phyloP scores from a whole-genome alignment of 495 filamentous ascomycete species.

The Sordaria brevicollis region DNA sequence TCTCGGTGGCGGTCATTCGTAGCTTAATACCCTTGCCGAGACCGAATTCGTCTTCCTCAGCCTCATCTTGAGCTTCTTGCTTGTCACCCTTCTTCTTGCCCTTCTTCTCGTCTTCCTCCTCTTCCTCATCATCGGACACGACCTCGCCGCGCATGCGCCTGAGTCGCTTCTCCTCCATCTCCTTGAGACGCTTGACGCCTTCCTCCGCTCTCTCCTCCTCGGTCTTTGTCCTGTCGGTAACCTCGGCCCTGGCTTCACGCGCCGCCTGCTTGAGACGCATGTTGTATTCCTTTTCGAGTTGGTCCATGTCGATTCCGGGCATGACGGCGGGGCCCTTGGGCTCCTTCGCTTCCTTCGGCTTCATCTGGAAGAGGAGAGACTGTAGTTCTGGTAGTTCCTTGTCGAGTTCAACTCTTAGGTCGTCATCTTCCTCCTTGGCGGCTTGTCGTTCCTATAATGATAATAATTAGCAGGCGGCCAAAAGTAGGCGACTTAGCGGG shows the following conservation, averaged over 20 bases:
- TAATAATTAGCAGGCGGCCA: not conserved
- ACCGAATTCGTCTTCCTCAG: constrained; percentile 43
- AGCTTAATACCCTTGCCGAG: constrained; percentile 44
- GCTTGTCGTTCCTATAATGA: constrained; percentile 51
- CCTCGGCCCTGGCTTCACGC: constrained; percentile 69
- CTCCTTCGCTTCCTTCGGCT: constrained; percentile 34
- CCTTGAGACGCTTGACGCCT: constrained; percentile 61
- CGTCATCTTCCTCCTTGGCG: constrained; percentile 87
- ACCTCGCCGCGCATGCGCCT: constrained; percentile 64
- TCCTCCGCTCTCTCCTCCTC: constrained; percentile 75
- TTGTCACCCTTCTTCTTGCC: constrained; percentile 27
- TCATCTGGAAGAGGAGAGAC: constrained; percentile 46
- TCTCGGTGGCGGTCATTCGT: constrained; percentile 33
- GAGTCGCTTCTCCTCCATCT: constrained; percentile 66
- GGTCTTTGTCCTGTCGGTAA: constrained; percentile 81
- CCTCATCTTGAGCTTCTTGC: constrained; percentile 20
- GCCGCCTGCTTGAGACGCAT: constrained; percentile 67
- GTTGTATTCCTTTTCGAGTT: constrained; percentile 77
- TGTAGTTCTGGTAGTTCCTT: constrained; percentile 74
- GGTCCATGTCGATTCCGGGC: constrained; percentile 50
- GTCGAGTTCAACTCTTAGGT: constrained; percentile 45
- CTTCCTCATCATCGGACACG: constrained; percentile 40
- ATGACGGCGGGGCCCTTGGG: constrained; percentile 45
- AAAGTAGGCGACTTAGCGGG: not conserved
- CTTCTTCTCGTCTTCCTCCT: constrained; percentile 36